phyloP scores from a whole-genome alignment of 495 filamentous ascomycete species.

The Bacidia rubella region DNA sequence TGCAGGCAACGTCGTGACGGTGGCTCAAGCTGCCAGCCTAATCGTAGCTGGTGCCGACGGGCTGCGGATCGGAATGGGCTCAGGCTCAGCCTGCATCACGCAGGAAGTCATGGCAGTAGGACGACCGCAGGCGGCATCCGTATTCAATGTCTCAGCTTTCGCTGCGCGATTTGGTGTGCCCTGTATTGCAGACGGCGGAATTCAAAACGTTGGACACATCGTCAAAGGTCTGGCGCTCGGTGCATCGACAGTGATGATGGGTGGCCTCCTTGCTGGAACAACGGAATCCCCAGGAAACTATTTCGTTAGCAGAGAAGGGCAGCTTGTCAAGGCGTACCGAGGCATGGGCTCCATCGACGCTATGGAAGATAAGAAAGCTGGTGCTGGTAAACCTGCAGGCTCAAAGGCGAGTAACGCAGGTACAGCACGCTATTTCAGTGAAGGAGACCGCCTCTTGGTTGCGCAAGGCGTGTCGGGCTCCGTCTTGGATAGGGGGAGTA shows the following conservation, averaged over 20 bases:
- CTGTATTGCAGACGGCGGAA: slow-evolving; percentile 93
- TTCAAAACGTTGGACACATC: slow-evolving; percentile 97
- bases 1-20: slow-evolving; percentile 93
- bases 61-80: slow-evolving; percentile 97
- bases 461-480: slow-evolving; percentile 88
- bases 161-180: slow-evolving; percentile 90
- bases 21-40: slow-evolving; percentile 80
- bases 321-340: slow-evolving; percentile 97
- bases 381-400: slow-evolving; percentile 41
- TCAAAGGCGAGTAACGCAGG: slow-evolving; percentile 85
- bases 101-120: slow-evolving; percentile 99
- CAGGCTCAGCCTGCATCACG: slow-evolving; percentile 94
- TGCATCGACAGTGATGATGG: slow-evolving; percentile 98
- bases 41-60: slow-evolving; percentile 94
- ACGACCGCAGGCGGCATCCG: slow-evolving; percentile 82
- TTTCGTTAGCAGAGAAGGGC: slow-evolving; percentile 84
- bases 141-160: slow-evolving; percentile 77
- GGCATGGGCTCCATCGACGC: slow-evolving; percentile 98
- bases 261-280: slow-evolving; percentile 88
- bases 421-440: slow-evolving; percentile 95
- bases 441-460: slow-evolving; percentile 85
- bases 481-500: slow-evolving; percentile 60
- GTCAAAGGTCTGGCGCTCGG: slow-evolving; percentile 95
- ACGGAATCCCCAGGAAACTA: slow-evolving; percentile 96
- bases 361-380: slow-evolving; percentile 98